Evolutionary conservation across 345 rosid species (phyloP).

Genomic region (Syzygium jambos): DNA sequence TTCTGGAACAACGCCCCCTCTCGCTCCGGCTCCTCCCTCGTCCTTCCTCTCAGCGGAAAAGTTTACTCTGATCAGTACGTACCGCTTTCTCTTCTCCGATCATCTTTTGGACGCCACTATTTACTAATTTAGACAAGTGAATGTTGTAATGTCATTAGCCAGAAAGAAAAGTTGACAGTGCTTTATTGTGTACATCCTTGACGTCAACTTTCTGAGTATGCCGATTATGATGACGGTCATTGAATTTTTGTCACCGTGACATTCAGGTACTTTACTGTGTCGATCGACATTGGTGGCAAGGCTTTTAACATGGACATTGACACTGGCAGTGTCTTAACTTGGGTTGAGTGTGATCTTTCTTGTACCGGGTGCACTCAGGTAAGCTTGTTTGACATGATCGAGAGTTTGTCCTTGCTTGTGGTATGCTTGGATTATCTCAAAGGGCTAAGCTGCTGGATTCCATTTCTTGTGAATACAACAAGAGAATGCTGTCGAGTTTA

Average conservation of each 20-base stretch:
- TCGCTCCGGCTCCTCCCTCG: conserved; percentile 24
- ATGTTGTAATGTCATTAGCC: not conserved
- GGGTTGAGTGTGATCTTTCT: conserved; percentile 92
- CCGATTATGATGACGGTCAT: not conserved
- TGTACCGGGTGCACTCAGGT: conserved; percentile 80
- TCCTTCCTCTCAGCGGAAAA: conserved; percentile 59
- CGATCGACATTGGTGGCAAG: conserved; percentile 55
- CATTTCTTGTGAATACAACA: too few relatives aligned
- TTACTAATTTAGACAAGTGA: not conserved
- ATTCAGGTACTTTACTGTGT: conserved; percentile 57
- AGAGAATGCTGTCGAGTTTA: too few relatives aligned
- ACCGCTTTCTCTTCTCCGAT: not conserved
- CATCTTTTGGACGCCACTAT: not conserved
- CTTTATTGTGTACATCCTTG: not conserved
- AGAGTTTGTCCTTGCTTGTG: too few relatives aligned
- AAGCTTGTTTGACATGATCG: not conserved
- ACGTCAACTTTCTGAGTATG: not conserved
- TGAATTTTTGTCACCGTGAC: not conserved
- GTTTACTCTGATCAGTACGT: conserved; percentile 80
- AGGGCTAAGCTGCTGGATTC: too few relatives aligned
- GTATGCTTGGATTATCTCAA: too few relatives aligned
- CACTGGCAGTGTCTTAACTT: conserved; percentile 81
- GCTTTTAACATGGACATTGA: conserved; percentile 73
- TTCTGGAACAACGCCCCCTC: not conserved
- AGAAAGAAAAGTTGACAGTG: not conserved